phyloP scores from a whole-genome alignment of 768 basidiomycete species.

The Phlebiopsis flavidoalba region DNA sequence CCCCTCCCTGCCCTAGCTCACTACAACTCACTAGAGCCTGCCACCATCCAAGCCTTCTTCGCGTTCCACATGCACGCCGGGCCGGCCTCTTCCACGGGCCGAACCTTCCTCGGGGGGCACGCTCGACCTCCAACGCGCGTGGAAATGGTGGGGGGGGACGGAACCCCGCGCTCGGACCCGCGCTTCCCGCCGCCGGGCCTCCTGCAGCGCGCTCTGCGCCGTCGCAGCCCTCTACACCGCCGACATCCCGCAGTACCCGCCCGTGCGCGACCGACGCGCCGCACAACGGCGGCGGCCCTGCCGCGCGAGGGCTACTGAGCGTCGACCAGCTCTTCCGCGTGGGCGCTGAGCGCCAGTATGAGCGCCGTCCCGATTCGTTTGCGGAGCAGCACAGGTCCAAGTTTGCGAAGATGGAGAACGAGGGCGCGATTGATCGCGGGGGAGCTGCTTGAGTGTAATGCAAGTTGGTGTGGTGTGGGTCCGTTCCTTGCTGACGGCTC shows the following conservation, averaged over 20 bases:
- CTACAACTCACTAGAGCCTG: neutral
- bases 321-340: conserved; percentile 53
- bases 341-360: conserved; percentile 38
- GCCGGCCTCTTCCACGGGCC: conserved; percentile 63
- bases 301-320: conserved; percentile 4
- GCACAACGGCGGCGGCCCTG: neutral
- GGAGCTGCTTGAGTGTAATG: conserved; percentile 50
- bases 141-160: no score
- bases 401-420: conserved; percentile 45
- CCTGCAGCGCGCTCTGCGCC: conserved; percentile 86
- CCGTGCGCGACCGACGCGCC: conserved; percentile 26
- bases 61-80: conserved; percentile 68
- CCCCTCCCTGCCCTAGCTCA: no score
- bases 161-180: conserved; percentile 63
- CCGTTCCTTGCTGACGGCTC: no score
- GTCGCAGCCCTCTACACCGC: conserved; percentile 71
- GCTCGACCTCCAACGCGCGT: conserved; percentile 53
- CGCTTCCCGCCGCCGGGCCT: conserved; percentile 69
- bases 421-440: conserved; percentile 43
- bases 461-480: conserved; percentile 51
- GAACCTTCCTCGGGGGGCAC: conserved; percentile 61
- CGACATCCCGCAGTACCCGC: conserved; percentile 53
- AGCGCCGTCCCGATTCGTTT: conserved; percentile 52
- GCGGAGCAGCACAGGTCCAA: conserved; percentile 56
- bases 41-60: conserved; percentile 79